phyloP scores from a whole-genome alignment of 257 asterid genomes.

The Penstemon barbatus region DNA sequence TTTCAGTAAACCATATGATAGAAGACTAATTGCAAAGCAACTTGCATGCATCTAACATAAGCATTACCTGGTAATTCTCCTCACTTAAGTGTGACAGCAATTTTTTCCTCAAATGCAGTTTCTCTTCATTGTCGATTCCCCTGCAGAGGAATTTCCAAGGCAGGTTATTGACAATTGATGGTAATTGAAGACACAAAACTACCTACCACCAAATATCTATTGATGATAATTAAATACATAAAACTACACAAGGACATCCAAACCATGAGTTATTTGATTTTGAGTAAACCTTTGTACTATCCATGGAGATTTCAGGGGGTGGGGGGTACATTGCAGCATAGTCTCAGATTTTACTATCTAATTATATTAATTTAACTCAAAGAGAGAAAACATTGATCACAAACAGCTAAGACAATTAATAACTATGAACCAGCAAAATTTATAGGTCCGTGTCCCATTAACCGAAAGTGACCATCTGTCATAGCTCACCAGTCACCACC shows the following conservation, averaged over 20 bases:
- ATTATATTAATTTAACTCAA: too few relatives aligned
- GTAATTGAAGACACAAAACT: constrained; percentile 24
- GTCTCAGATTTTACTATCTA: too few relatives aligned
- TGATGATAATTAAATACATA: not conserved
- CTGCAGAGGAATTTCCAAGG: constrained; percentile 45
- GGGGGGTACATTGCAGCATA: too few relatives aligned
- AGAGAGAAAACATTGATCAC: too few relatives aligned
- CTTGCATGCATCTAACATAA: constrained; percentile 9
- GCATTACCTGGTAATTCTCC: constrained; percentile 80
- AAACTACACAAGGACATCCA: not conserved
- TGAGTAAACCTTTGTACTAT: not conserved
- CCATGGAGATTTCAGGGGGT: not conserved
- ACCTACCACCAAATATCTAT: not conserved
- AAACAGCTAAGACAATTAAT: too few relatives aligned
- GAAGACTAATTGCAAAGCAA: constrained; percentile 16
- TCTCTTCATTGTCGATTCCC: constrained; percentile 85
- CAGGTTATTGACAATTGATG: constrained; percentile 4
- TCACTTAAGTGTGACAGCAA: constrained; percentile 82
- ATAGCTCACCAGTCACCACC: too few relatives aligned
- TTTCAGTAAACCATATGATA: constrained; percentile 46
- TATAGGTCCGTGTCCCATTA: too few relatives aligned
- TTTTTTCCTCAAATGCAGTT: constrained; percentile 77
- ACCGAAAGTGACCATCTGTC: too few relatives aligned
- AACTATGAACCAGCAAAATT: too few relatives aligned
- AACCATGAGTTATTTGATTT: too few relatives aligned